Percentiles rank a stretch among this genome's conserved stretches.
Conservation (phyloP, 441 rosid species). For the Kokia cookei region DNA sequence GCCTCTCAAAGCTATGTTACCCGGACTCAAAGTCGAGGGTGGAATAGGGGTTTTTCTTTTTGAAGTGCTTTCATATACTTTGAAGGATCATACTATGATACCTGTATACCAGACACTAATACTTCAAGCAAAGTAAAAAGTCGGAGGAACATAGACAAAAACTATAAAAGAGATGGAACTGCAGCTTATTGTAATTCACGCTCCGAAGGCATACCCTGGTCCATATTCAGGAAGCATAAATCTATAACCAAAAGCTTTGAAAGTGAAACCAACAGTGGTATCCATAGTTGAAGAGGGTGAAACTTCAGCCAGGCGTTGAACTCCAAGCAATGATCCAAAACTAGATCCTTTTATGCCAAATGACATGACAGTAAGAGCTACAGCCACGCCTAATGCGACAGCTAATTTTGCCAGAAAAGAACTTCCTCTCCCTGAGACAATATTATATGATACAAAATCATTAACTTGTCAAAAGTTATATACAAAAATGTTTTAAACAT, state of each 20-base stretch:
- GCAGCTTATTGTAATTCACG: background rate
- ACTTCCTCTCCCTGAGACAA: constrained; percentile 17
- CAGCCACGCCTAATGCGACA: constrained; percentile 50
- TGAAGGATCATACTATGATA: background rate
- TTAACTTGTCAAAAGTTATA: background rate
- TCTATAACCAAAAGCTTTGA: constrained; percentile 66
- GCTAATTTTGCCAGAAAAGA: constrained; percentile 52
- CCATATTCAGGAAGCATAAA: constrained; percentile 68
- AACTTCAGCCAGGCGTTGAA: constrained; percentile 42
- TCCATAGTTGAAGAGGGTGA: constrained; percentile 42
- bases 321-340: constrained; percentile 43
- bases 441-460: background rate
- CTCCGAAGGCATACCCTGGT: constrained; percentile 47
- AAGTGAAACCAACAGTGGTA: constrained; percentile 49
- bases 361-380: constrained; percentile 35
- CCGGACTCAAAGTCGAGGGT: background rate
- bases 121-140: background rate
- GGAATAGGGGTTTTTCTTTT: background rate
- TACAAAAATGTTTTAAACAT: background rate
- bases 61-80: background rate
- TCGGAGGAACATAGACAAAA: background rate
- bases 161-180: background rate
- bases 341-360: constrained; percentile 28
- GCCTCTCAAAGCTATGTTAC: background rate
- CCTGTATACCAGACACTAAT: background rate